Base-by-base conservation (phyloP, 192 early-diverging fungal species). In the Entrophospora sp. region DNA sequence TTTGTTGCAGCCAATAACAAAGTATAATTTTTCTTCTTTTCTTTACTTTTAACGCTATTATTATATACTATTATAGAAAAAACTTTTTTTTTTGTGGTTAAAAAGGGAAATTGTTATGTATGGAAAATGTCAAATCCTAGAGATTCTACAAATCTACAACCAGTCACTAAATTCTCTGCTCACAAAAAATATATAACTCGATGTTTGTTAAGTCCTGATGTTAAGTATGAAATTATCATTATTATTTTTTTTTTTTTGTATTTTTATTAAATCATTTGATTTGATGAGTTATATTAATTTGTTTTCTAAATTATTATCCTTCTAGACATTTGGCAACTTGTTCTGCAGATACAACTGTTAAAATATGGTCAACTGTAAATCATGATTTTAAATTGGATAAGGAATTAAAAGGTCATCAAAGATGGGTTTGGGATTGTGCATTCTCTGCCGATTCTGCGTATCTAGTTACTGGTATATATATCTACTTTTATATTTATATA, bases 391-490 rank as follows among this genome's bases (percentile, higher is more conserved):
- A 81, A 16, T 75, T 90, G 38, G 83, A 85, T 37, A 87, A 88
- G 69, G 91, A 86, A 2, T 67, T 95, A 61, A 80, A 78, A 52
- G 91, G 90, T 3, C 92, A 95, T 73, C 83, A 87, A 56, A 76
- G 88, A 56, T 95, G 92, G 92, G 92, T 92, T 1, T 95, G 92
- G 92, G 92, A 95, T 72, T 89, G 87, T 68, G 86, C 89, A 0
- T 95, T 95, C 69, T 91, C 88, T 18, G 92, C 91, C 0, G 92
- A 95, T 65, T 95, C 92, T 14, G 92, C 91, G 12, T 93, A 93
- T 70, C 73, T 95, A 18, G 90, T 95, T 0, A 92, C 91, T 18
- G 88, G 77, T 75, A 68, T 67, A 51, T 62, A 5, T 46, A 22
- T 22, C 10, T 24, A 24, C 12, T 12, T 5, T 8, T 22, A 9